Percentiles rank a stretch among this genome's conserved stretches.
phyloP scores from a whole-genome alignment of 2,329 filamentous ascomycete genomes.

The Colletotrichum spaethianum region DNA sequence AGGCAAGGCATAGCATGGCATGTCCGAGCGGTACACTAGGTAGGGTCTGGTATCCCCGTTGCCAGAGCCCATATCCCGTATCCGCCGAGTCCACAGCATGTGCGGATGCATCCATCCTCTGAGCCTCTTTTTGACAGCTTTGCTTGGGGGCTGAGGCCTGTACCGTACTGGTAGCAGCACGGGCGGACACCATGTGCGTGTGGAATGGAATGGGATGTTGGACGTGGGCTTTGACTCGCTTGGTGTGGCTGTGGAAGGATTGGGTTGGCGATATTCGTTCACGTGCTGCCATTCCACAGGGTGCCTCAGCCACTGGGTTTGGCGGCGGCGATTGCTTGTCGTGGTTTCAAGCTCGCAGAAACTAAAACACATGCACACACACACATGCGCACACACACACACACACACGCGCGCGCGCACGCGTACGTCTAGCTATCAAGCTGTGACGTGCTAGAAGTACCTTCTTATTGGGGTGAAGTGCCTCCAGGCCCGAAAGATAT shows the following conservation, averaged over 20 bases:
- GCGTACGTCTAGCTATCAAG: not conserved
- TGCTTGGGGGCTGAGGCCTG: not conserved
- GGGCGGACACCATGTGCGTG: not conserved
- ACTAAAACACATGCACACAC: not conserved
- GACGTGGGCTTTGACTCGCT: slow-evolving; percentile 9
- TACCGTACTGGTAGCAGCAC: not conserved
- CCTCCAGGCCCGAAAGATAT: not conserved
- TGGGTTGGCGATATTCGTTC: not conserved
- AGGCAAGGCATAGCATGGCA: not conserved
- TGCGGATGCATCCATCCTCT: slow-evolving; percentile 16
- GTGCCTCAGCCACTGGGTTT: slow-evolving; percentile 8
- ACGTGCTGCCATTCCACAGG: slow-evolving; percentile 2
- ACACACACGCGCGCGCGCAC: too few species aligned
- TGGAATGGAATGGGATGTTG: not conserved
- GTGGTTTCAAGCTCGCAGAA: slow-evolving; percentile 10
- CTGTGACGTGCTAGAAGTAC: slow-evolving; percentile 11
- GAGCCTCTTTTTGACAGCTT: slow-evolving; percentile 11
- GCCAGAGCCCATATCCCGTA: not conserved
- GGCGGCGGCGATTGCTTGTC: not conserved
- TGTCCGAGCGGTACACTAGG: too few species aligned
- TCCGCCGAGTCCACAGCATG: not conserved
- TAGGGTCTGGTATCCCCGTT: not conserved
- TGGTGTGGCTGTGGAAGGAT: slow-evolving; percentile 2
- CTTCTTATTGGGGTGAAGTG: slow-evolving; percentile 13
- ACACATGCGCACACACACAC: too few species aligned